Base-by-base conservation (phyloP, 352 stramenopile genomes). In the Pythium plurisporium region DNA sequence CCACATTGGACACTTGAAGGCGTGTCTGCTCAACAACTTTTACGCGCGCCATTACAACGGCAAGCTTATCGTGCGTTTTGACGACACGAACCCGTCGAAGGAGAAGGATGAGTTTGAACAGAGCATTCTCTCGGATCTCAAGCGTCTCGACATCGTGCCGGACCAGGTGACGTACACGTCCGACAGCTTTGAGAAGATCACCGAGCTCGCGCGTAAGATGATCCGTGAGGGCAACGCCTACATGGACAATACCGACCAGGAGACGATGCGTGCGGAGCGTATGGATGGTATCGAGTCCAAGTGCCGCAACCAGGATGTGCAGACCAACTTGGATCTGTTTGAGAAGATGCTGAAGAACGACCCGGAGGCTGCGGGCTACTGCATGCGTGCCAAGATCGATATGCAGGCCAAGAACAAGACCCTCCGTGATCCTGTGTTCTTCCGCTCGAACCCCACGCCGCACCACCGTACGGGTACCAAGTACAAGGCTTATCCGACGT, bases 1-100 rank as follows among this genome's bases (percentile, higher is more conserved):
- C 37, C 98, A 99, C 81, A 98, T 99, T 67, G 96, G 96, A 37
- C 98, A 99, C 84, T 95, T 98, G 49, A 99, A 99, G 82, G 97
- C 98, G 26, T 96, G 96, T 40, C 85, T 99, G 62, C 76, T 99
- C n/a, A 99, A 99, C 82, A 86, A 99, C 69, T 99, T 99, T 76
- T 99, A 99, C 73, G 97, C 97, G 11, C 82, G 95, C 44, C 91
- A 97, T 62, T 98, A 98, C 75, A 86, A 98, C 49, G 98, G 98
- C 64, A 98, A 98, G 70, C 74, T 99, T 27, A 95, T 99, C 51
- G 77, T 99, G 26, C 89, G 97, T 23, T 99, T 99, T 61, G 98
- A 99, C 76, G 98, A 99, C 82, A 99, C 98, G 27, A 99, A 99
- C 77, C 98, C 98, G 14, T 96, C 79, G 64, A 99, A 99, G 74